Conservation (phyloP, 177 flowering plant species). For the Vitis hybrid region DNA sequence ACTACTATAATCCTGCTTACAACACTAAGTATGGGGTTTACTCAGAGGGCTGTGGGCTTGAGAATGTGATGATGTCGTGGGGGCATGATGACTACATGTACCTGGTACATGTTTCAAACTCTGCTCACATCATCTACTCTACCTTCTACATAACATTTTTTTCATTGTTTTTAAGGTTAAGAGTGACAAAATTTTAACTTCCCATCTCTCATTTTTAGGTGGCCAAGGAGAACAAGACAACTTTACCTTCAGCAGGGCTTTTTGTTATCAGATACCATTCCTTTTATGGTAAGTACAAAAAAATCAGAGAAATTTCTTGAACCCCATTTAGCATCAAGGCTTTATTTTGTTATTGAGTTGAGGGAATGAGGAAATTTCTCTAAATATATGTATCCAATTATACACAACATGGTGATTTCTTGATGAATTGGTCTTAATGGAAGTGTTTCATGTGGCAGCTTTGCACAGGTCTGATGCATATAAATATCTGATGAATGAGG, state of each 20-base stretch:
- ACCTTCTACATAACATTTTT: background rate
- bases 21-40: constrained; percentile 52
- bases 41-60: constrained; percentile 47
- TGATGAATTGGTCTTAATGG: background rate
- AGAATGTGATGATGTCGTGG: constrained; percentile 62
- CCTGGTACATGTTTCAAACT: constrained; percentile 28
- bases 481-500: constrained; percentile 69
- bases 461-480: constrained; percentile 61
- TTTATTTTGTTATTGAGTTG: too few species aligned
- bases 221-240: constrained; percentile 58
- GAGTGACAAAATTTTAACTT: background rate
- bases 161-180: background rate
- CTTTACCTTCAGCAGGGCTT: constrained; percentile 60
- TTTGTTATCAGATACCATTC: constrained; percentile 71
- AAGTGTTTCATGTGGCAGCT: constrained; percentile 22
- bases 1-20: constrained; percentile 40
- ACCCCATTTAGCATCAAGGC: too few species aligned
- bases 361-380: too few species aligned
- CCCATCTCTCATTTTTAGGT: constrained; percentile 29
- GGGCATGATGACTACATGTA: constrained; percentile 78
- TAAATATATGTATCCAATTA: too few species aligned
- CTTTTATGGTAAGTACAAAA: constrained; percentile 45
- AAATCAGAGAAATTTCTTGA: background rate
- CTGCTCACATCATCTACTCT: too few species aligned
- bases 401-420: background rate